Evolutionary conservation across 2,329 filamentous ascomycete species (phyloP), one percentile per base, ranked within the genome.

Genomic region (Cercospora citrullina): DNA sequence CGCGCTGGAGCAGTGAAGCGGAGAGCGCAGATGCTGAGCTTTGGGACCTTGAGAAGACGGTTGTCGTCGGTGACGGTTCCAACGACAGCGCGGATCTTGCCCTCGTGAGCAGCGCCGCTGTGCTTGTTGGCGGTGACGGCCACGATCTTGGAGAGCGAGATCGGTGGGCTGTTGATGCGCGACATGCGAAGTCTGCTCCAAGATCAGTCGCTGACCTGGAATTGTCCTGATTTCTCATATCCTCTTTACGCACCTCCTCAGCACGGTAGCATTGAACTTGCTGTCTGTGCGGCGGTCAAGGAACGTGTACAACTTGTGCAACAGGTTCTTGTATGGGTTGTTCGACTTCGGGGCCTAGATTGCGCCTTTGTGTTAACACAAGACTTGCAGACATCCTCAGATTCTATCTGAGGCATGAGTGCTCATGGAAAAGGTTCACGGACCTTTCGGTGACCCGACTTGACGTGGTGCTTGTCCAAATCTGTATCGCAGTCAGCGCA

Each of bases 31-130:
- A 99, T 86, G 78, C 90, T 93, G 80, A 96, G 85, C 89, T 98
- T 98, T 82, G 95, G 95, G 77, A 96, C 86, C 80, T 88, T 88
- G 77, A 96, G 85, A 72, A 96, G 89, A 77, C 95, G 94, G 89
- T 95, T 96, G 88, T 99, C 95, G 80, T 99, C 95, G 77, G 95
- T 98, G 84, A 99, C 87, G 80, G 94, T 96, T 78, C 93, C 95
- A 79, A 99, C 90, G 74, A 98, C 85, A 75, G 98, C 95, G 76
- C 98, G 87, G 78, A 92, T 98, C 88, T 97, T 87, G 64, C 90
- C 91, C 69, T 86, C 84, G 33, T 91, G 89, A 10, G 84, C 84
- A 69, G 88, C 81, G 16, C 77, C 79, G 30, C 79, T 78, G 76
- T 83, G 77, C 69, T 83, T 79, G 72, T 84, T 86, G 64, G 86